Base-by-base conservation (phyloP, 805 yeast species). In the Pichia nanzhaoensis region DNA sequence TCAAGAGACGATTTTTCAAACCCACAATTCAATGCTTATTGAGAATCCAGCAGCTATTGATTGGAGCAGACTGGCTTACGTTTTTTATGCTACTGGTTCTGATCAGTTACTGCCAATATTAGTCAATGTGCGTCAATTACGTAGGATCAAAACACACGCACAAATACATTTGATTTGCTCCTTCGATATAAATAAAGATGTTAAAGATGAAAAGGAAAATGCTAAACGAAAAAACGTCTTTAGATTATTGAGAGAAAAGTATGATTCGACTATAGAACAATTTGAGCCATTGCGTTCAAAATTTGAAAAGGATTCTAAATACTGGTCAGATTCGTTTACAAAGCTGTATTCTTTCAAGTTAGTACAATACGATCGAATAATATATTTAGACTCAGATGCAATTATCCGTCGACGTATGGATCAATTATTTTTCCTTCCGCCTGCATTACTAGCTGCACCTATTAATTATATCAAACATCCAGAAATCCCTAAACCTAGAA, bases 361-460 rank as follows among this genome's bases (percentile, higher is more conserved):
- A 52, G 59, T 64, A 0, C 69, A 74, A 31, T 81, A 67, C 54
- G 75, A 77, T 21, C 59, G 82, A 38, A 56, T 81, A 16, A 68
- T 81, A 13, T 79, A 71, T 55, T 58, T 81, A 53, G 87, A 81
- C 57, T 69, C 80, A 9, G 86, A 80, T 60, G 70, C 80, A 2
- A 47, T 58, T 7, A 52, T 78, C 13, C 50, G 56, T 16, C 57
- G 57, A 9, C 58, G 68, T 35, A 47, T 78, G 53, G 82, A 77
- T 58, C 80, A 76, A 47, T 54, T 76, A 35, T 75, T 77, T 51
- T 70, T 74, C 48, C 34, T 74, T 3, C 80, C 80, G 9, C 69
- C 68, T 1, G 67, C 69, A 37, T 62, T 67, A 43, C 55, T 77
- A 41, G 75, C 78, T 0, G 65, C 71, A 34, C 74, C 80, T 3